Conservation (phyloP, 495 filamentous ascomycete genomes). For the Neurospora tetrasperma region DNA sequence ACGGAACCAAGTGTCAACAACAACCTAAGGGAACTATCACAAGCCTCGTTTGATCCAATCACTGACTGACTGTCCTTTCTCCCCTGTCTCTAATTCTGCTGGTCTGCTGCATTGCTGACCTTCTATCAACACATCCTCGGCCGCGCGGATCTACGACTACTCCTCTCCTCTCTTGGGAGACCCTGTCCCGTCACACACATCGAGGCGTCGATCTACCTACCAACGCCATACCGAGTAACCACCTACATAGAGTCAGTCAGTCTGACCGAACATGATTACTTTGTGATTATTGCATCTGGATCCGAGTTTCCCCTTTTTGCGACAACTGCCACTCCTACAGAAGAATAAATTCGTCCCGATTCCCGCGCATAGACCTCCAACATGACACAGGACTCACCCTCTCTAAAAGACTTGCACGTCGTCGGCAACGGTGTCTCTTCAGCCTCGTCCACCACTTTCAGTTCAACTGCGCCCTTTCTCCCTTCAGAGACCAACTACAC, state of each 20-base stretch:
- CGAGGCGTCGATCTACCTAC: background rate
- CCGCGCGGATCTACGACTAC: too few relatives aligned
- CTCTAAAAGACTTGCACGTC: slow-evolving; percentile 7
- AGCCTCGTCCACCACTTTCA: background rate
- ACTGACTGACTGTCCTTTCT: background rate
- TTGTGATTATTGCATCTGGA: background rate
- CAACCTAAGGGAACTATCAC: background rate
- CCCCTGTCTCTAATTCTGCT: background rate
- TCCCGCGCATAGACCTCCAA: background rate
- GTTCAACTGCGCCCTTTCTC: background rate
- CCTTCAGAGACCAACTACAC: background rate
- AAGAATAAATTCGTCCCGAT: background rate
- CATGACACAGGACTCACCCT: slow-evolving; percentile 9
- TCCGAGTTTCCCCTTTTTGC: background rate
- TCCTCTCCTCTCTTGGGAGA: background rate
- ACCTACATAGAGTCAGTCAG: background rate
- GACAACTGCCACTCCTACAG: background rate
- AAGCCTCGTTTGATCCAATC: background rate
- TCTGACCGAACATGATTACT: background rate
- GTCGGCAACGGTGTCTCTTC: slow-evolving; percentile 10
- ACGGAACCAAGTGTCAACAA: too few relatives aligned
- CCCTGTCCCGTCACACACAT: background rate
- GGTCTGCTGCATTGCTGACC: background rate
- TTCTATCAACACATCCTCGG: background rate
- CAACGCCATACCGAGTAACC: background rate